Evolutionary conservation across 768 basidiomycete species (phyloP), one percentile per base, ranked within the genome.

Genomic region (Zangia roseola): DNA sequence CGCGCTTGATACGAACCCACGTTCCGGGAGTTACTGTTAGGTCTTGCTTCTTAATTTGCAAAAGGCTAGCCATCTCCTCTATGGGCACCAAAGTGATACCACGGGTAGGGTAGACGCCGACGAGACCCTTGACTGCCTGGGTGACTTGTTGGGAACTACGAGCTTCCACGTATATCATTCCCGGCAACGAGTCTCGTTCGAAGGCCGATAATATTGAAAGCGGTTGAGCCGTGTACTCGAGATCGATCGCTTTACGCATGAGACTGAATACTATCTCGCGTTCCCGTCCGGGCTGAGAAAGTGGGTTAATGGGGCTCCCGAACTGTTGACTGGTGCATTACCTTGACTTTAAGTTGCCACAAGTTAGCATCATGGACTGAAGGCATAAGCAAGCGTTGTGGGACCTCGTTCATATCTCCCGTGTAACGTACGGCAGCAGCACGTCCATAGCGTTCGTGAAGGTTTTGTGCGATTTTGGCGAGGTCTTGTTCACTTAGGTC

Each of bases 131-230:
- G 62, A 91, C 82, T 6, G 95, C 94, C 48, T 86, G 79, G 54
- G 76, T 80, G 47, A 97, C 95, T 59, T 92, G 84, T 50, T 90
- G 84, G 25, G 92, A 79, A 53, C 88, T 88, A 42, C 88, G 82
- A 9, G 95, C 93, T 71, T 99, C 97, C 40, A 99, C 86, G 63
- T 98, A 99, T 53, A 99, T 86, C 84, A 93, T 93, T 1, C 95
- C 95, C 0, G 89, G 84, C 3, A 99, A 75, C 2, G 94, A 94
- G 65, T 98, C 94, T 39, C 95, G 87, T 67, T 95, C 90, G 71
- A 99, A 99, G 6, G 92, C 93, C 8, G 97, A 92, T 38, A 89
- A 73, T 57, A 99, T 94, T n/a, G 79, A 79, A 34, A 97, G 80
- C 0, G 93, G 91, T 26, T 76, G 78, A 39, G 81, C 82, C 3